Base-by-base conservation (phyloP, 2,329 filamentous ascomycete genomes). In the Talaromyces verruculosus region DNA sequence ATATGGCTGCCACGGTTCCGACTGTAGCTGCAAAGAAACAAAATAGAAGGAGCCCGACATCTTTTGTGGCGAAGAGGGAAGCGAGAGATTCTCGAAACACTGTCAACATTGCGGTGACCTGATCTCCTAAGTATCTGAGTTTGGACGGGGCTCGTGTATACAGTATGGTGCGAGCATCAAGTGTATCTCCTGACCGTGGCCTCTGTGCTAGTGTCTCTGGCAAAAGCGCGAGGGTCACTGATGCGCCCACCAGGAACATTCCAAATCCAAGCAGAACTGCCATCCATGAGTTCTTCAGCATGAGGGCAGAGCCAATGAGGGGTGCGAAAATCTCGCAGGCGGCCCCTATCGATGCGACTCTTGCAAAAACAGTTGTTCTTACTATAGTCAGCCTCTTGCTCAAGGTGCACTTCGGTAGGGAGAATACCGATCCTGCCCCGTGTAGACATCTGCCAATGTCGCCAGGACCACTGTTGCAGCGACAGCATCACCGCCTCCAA, bases 391-490 rank as follows among this genome's bases (percentile, higher is more conserved):
- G 61, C 33, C 33, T 63, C 61, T 63, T 37, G 35, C 11, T 4
- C 11, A 13, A 37, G 11, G 13, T 13, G 45, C 33, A 63, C 15
- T 63, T 63, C 33, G 33, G 47, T 53, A 63, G 30, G 60, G 43
- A 30, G 45, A 47, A 63, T 63, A 63, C 61, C 61, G 61, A 55
- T 55, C 61, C 35, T 63, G 45, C 30, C 35, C 61, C 45, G 61
- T 63, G 61, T 63, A 63, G 45, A 63, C 45, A 63, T 63, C 61
- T 39, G 61, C 45, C 61, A 63, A 63, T 63, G 61, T 33, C 61
- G 61, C 61, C 45, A 63, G 47, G 33, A 37, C 61, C 61, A 63
- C 19, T 63, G 61, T 63, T 63, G 61, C 61, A 53, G 61, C 61
- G 61, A 63, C 61, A 53, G 61, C 45, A 30, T 63, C 61, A 63